Percentiles rank a stretch among this genome's conserved stretches.
These are phyloP conservation scores for Smithsoniella earleae DNA, from an alignment of 163 green algal genomes.

Conservation along the genomic window DNA sequence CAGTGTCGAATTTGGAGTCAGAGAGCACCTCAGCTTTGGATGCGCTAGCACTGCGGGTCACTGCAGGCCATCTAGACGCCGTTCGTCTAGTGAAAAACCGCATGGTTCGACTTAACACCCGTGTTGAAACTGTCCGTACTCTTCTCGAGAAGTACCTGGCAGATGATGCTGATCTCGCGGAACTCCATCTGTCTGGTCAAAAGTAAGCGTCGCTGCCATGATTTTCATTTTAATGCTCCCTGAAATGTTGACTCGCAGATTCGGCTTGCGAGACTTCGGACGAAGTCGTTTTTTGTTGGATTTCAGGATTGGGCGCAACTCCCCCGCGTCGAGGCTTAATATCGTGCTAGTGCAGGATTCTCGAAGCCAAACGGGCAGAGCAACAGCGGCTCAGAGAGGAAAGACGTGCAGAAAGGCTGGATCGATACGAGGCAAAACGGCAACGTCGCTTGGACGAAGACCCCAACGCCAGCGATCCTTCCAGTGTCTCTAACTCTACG, in stretches of 20 bases:
- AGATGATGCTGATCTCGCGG: constrained; percentile 84
- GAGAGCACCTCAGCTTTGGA: constrained; percentile 70
- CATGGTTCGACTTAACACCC: constrained; percentile 73
- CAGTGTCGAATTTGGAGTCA: constrained; percentile 60
- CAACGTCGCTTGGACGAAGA: background rate
- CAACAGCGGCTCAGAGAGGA: constrained; percentile 32
- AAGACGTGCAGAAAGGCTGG: constrained; percentile 31
- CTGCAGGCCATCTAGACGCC: constrained; percentile 66
- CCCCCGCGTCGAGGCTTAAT: too few relatives aligned
- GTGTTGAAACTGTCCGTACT: constrained; percentile 58
- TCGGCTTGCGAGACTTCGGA: too few relatives aligned
- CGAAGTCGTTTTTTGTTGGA: too few relatives aligned
- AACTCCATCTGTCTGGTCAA: constrained; percentile 34
- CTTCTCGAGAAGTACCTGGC: constrained; percentile 85
- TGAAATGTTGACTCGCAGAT: too few relatives aligned
- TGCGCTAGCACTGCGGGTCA: constrained; percentile 47
- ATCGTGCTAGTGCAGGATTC: constrained; percentile 49
- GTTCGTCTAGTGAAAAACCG: constrained; percentile 79
- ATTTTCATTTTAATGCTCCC: too few relatives aligned
- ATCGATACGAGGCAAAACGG: background rate
- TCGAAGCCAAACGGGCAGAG: constrained; percentile 9
- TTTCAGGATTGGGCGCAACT: too few relatives aligned
- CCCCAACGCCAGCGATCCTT: background rate
- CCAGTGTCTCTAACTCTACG: background rate
- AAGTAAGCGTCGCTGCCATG: background rate